Evolutionary conservation across 2,329 filamentous ascomycete species (phyloP), one percentile per base, ranked within the genome.

Genomic region (Xylariaceae sp.): DNA sequence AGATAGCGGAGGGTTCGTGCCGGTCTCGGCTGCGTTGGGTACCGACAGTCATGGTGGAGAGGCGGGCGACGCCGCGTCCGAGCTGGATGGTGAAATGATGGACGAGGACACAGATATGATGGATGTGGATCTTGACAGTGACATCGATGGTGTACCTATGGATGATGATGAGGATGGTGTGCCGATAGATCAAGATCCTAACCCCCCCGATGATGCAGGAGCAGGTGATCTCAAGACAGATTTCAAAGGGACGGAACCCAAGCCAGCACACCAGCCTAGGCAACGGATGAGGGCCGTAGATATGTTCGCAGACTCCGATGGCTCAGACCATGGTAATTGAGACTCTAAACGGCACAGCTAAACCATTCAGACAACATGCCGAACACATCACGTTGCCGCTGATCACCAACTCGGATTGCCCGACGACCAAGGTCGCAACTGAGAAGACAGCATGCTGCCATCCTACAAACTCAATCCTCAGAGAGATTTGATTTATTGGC

Each of bases 301-400:
- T 64, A 91, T 94, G 88, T 95, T 94, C 79, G 88, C 86, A 11
- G 86, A 87, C 66, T 87, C 85, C 5, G 87, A 87, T 58, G 78
- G 68, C 38, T 72, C 67, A 30, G 70, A 73, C 52, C 11, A 31
- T 40, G 4, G 36, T 5, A n/a, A 42, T 5, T 22, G 41, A 42
- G 33, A 15, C 10, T 36, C 33, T 14, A 36, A 9, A 36, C 33
- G 15, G 12, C 33, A 36, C 15, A 36, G 15, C 33, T 12, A 36
- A 4, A 36, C 12, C 33, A 36, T 36, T 15, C 22, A 7, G 22
- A 5, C n/a, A n/a, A n/a, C n/a, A n/a, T n/a, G n/a, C n/a, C n/a
- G n/a, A n/a, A n/a, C n/a, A n/a, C n/a, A n/a, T n/a, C n/a, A n/a
- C n/a, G n/a, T n/a, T n/a, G n/a, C n/a, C n/a, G n/a, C n/a, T n/a